Base-by-base conservation (phyloP, 805 yeast genomes). In the Metschnikowia chrysomelidarum region DNA sequence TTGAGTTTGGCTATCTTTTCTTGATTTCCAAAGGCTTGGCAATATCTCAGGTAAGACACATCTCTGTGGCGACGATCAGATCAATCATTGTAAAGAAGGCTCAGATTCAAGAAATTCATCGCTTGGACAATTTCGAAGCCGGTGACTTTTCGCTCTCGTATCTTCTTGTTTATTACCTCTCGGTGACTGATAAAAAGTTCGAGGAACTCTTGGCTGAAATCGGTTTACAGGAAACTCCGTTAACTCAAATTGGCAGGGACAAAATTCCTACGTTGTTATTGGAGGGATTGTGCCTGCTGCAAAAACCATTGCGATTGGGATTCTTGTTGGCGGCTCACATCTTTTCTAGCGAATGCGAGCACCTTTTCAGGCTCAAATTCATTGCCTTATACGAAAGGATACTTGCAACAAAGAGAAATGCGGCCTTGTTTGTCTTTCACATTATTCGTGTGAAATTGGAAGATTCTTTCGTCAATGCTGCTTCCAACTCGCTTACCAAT, bases 1-100 rank as follows among this genome's bases (percentile, higher is more conserved):
- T 81, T 44, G 78, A 80, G 37, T 65, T 69, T 19, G 64, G 76
- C 13, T 52, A 82, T 22, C 54, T 76, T 19, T 62, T 65, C 27
- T 50, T 73, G 14, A 57, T 76, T 13, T 62, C 75, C 4, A 78
- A 73, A 49, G 91, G 89, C 0, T 55, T 82, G 25, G 71, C 74
- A 23, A 57, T 76, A 7, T 77, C 87, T 6, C 78, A 74, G 37
- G 65, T 80, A 14, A 73, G 71, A 38, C 70, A 67, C 7, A 59
- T 68, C 2, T 72, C 85, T 0, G 50, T 75, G 16, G 27, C 7
- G 25, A 32, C 33, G 10, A 27, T 37, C 19, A 31, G 23, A 16
- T 20, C 19, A 12, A 12, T 24, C 7, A 11, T 37, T 4, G 3
- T 19, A 5, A 24, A 12, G 15, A 31, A 36, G 17, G 10, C 18